Conservation (phyloP, 345 rosid genomes). For the Eucalyptus regnans region DNA sequence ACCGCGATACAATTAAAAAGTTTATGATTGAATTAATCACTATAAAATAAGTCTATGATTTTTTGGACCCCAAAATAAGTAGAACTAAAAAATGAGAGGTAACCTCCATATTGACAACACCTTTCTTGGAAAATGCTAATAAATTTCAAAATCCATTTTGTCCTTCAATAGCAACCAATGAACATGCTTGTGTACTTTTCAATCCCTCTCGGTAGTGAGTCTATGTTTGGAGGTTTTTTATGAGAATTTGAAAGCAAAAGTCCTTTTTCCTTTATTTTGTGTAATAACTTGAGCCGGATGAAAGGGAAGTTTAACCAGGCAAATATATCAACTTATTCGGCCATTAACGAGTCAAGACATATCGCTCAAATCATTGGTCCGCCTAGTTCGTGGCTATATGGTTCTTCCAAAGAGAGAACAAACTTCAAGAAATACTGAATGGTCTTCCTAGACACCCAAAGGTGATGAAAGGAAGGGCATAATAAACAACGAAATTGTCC, state of each 20-base stretch:
- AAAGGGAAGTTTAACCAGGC: too few species aligned
- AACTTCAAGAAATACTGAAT: background rate
- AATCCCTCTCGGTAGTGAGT: background rate
- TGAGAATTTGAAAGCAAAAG: too few species aligned
- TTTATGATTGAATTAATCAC: too few species aligned
- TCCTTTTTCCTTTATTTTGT: too few species aligned
- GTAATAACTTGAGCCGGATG: background rate
- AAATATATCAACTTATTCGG: background rate
- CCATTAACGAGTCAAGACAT: background rate
- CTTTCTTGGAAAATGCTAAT: background rate
- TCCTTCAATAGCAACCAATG: background rate
- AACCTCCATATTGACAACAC: background rate
- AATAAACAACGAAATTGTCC: too few species aligned
- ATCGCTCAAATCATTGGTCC: background rate
- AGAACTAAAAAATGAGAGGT: background rate
- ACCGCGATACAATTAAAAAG: fast-evolving
- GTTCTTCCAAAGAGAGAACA: background rate
- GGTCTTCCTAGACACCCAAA: background rate
- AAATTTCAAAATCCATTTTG: background rate
- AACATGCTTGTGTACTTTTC: background rate
- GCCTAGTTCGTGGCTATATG: background rate
- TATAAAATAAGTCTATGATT: too few species aligned
- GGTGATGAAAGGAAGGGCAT: background rate
- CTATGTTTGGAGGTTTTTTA: too few species aligned
- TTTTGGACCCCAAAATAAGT: too few species aligned